Conservation (phyloP, 2,329 filamentous ascomycete species). For the Sarocladiaceae sp. region DNA sequence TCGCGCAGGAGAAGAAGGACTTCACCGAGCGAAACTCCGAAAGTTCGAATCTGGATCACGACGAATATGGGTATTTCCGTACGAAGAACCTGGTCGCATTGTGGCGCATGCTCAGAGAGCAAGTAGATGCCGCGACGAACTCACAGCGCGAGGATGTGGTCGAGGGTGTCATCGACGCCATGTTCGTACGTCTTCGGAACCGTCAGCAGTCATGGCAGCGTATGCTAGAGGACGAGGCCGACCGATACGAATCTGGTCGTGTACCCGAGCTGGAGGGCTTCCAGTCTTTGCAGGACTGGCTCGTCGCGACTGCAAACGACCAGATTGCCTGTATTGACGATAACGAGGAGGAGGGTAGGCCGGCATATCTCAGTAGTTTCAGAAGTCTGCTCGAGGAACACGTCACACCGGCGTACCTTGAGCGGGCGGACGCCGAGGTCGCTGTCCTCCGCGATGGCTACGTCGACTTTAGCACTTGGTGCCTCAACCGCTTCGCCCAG, state of each 20-base stretch:
- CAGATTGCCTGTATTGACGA: constrained; percentile 98
- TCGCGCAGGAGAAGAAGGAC: constrained; percentile 70
- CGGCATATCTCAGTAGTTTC: constrained; percentile 83
- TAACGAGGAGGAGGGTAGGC: constrained; percentile 65
- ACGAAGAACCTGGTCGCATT: constrained; percentile 89
- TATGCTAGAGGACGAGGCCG: constrained; percentile 80
- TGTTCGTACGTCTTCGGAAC: constrained; percentile 79
- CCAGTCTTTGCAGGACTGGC: constrained; percentile 87
- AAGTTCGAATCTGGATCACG: constrained; percentile 69
- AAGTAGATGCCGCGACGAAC: constrained; percentile 76
- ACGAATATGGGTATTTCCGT: constrained; percentile 84
- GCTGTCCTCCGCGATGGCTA: constrained; percentile 79
- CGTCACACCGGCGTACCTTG: constrained; percentile 73
- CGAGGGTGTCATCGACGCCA: constrained; percentile 91
- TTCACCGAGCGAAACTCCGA: constrained; percentile 71
- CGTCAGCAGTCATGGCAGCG: constrained; percentile 83
- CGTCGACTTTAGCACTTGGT: constrained; percentile 90
- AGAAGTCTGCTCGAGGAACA: constrained; percentile 74
- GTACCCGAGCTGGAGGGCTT: constrained; percentile 49
- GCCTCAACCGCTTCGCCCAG: constrained; percentile 77
- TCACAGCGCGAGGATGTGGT: constrained; percentile 85
- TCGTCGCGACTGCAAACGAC: constrained; percentile 94
- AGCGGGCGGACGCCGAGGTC: constrained; percentile 67
- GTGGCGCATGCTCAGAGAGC: constrained; percentile 96
- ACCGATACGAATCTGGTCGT: constrained; percentile 57